Base-by-base conservation (phyloP, 148 eudicot genomes). In the Arbutus unedo region DNA sequence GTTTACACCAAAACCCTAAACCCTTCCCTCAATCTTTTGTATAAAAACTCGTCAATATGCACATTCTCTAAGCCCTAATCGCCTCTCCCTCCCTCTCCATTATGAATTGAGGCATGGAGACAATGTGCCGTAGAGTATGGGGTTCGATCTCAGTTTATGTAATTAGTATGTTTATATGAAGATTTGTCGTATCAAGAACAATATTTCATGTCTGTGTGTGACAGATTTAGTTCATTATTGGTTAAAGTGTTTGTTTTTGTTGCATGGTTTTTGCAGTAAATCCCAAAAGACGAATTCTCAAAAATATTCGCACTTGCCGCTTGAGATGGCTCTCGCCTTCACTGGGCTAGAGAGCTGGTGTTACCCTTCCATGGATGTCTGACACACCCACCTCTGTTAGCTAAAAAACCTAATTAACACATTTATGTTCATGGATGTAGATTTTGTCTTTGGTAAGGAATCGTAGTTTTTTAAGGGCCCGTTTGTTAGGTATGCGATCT, bases 341-440 rank as follows among this genome's bases (percentile, higher is more conserved):
- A 47, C 79, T 47, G 23, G 79, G 79, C 47, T 76, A 23, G 79
- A 76, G 78, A 50, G 55, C 59, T 75, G 18, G 38, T 76, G 59
- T n/a, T 50, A 57, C 78, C 44, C 78, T 51, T 76, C 57, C 59
- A 50, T 50, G 78, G 44, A 51, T 76, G 45, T 50, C 44, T 21
- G 59, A 76, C 56, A 76, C 59, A 68, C 45, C 73, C 10, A 60
- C 8, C 66, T 21, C 2, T 31, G 38, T 31, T 31, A 31, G 0
- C 38, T 31, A 31, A 31, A 31, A 31, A 31, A 31, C 38, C 38
- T 31, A 31, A 31, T 31, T 31, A 31, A 31, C 38, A 31, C 38
- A 31, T 31, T 31, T 31, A 31, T 31, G 38, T 31, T 31, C 38
- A 31, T 31, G 38, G 38, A 31, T 31, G 38, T 31, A 31, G 38